phyloP scores from a whole-genome alignment of 176 grass and related monocot species.

The Triticum dicoccoides region DNA sequence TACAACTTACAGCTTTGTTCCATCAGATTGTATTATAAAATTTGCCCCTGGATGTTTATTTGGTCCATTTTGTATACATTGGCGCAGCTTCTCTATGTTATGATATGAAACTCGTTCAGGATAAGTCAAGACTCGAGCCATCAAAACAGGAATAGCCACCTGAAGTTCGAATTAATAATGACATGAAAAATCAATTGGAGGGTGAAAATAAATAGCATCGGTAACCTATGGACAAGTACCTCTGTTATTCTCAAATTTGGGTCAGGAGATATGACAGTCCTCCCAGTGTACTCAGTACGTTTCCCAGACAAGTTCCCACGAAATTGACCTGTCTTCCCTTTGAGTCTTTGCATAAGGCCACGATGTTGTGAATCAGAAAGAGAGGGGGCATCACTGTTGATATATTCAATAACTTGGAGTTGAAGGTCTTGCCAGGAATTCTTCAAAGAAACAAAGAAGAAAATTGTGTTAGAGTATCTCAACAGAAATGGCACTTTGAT shows the following conservation, averaged over 20 bases:
- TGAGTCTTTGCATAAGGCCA: conserved; percentile 84
- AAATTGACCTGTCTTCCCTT: conserved; percentile 91
- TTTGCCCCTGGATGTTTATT: conserved; percentile 89
- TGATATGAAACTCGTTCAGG: conserved; percentile 77
- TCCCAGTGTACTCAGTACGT: conserved; percentile 94
- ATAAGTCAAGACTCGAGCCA: conserved; percentile 86
- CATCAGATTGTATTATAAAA: conserved; percentile 63
- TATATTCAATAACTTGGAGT: conserved; percentile 85
- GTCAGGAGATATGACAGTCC: conserved; percentile 97
- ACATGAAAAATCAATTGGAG: conserved; percentile 9
- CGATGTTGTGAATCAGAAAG: conserved; percentile 66
- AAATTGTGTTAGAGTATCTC: conserved; percentile 9
- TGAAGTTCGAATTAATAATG: conserved; percentile 36
- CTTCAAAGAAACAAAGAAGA: conserved; percentile 37
- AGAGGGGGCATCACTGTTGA: conserved; percentile 87
- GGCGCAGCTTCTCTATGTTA: conserved; percentile 88
- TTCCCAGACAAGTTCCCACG: conserved; percentile 97
- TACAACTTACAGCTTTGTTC: conserved; percentile 65
- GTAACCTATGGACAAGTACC: conserved; percentile 37
- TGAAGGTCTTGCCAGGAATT: conserved; percentile 76
- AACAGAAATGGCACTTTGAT: background rate
- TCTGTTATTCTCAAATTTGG: conserved; percentile 98
- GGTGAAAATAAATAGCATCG: conserved; percentile 19
- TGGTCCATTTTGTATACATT: conserved; percentile 80
- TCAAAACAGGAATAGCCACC: conserved; percentile 91